phyloP scores from a whole-genome alignment of 176 grass and related monocot genomes.

The Rhynchospora breviuscula region DNA sequence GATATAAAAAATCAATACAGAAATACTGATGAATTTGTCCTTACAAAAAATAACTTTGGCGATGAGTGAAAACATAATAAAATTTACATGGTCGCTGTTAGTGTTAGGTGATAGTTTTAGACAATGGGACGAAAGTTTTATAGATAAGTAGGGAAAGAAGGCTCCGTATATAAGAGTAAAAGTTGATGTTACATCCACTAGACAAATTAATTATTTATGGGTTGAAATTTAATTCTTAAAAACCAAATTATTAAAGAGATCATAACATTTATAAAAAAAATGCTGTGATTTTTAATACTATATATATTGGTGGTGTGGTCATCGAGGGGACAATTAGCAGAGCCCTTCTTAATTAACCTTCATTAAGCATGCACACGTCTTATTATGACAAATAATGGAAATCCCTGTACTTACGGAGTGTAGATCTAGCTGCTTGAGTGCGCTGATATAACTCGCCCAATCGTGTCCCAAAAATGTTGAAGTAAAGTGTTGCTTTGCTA shows the following conservation, averaged over 20 bases:
- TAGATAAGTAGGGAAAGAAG: too few species aligned
- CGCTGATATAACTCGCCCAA: neutral
- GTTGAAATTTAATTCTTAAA: neutral
- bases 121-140: too few species aligned
- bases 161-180: neutral
- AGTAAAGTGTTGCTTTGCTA: neutral
- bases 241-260: neutral
- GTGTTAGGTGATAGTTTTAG: too few species aligned
- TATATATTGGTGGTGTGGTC: neutral
- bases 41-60: too few species aligned
- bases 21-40: too few species aligned
- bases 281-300: too few species aligned
- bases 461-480: neutral
- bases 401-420: neutral
- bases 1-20: too few species aligned
- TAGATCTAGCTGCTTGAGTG: neutral
- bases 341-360: neutral
- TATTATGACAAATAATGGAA: slow-evolving; percentile 5
- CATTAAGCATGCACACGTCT: neutral
- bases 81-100: too few species aligned
- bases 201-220: neutral
- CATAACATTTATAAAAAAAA: neutral
- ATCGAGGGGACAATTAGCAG: neutral
- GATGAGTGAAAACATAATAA: too few species aligned
- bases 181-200: neutral